Percentiles rank a stretch among this genome's conserved stretches.
phyloP scores from a whole-genome alignment of 192 early-diverging fungal species.

The Coemansia sp. region DNA sequence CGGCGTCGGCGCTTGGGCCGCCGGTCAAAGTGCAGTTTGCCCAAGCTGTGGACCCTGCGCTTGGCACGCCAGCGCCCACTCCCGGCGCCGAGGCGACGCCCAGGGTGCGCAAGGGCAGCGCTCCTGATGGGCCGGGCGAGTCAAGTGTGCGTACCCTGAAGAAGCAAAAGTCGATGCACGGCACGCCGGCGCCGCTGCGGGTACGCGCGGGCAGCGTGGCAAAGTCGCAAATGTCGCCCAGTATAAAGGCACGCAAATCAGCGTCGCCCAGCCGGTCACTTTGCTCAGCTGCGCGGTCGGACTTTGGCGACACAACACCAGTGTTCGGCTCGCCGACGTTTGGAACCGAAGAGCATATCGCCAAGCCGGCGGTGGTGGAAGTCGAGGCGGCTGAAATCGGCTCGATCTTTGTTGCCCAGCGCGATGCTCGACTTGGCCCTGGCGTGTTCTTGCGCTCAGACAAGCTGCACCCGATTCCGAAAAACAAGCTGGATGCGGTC shows the following conservation, averaged over 20 bases:
- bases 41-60: conserved; percentile 25
- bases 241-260: conserved; percentile 21
- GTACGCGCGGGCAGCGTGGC: conserved; percentile 15
- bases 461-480: conserved; percentile 50
- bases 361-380: conserved; percentile 25
- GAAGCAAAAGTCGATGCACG: conserved; percentile 43
- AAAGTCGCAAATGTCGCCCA: conserved; percentile 18
- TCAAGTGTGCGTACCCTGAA: conserved; percentile 22
- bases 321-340: conserved; percentile 43
- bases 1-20: conserved; percentile 15
- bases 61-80: conserved; percentile 6
- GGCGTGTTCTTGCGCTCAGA: conserved; percentile 55
- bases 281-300: conserved; percentile 15
- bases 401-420: conserved; percentile 31
- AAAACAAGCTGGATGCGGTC: conserved; percentile 52
- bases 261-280: conserved; percentile 27
- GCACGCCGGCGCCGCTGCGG: conserved; percentile 11
- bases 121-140: conserved; percentile 17
- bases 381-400: conserved; percentile 31
- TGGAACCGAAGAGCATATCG: conserved; percentile 45
- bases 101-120: conserved; percentile 40
- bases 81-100: conserved; percentile 20
- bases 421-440: conserved; percentile 45
- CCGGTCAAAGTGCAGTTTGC: conserved; percentile 52
- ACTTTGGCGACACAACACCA: conserved; percentile 18